Evolutionary conservation across 495 filamentous ascomycete genomes (phyloP), one percentile per base, ranked within the genome.

Genomic region (Gamarada debralockiae): DNA sequence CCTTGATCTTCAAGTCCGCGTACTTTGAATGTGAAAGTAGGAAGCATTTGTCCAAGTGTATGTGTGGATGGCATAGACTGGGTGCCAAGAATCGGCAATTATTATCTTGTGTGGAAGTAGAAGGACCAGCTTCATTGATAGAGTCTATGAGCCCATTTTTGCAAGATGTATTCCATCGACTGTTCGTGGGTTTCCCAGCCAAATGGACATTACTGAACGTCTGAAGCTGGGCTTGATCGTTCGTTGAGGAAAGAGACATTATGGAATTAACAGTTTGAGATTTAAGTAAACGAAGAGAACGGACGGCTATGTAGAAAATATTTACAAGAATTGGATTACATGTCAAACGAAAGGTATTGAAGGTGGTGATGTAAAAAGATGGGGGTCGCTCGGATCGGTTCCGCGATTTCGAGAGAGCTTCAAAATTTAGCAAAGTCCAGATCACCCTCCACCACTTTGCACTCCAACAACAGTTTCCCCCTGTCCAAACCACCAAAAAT

Each of bases 41-140:
- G 61, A 82, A 90, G 36, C 81, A 78, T 66, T 92, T 90, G 63
- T 90, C 87, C 37, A 90, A 72, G 60, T 90, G 87, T 43, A 90
- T 80, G 58, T 90, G 86, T 10, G 86, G 82, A 61, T 92, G 87
- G 40, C 83, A 87, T 21, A 90, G 73, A 13, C 77, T 68, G 22
- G 87, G 84, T 8, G 75, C 61, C 2, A 84, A 56, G 8, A 84
- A 59, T 34, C 40, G 48, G 22, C 9, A 40, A 20, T 8, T 29
- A 12, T 18, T 15, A 5, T 53, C 45, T 21, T 34, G 1, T 5
- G 43, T 17, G 29, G 38, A 33, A 18, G 39, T 20, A 10, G 18
- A 25, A 21, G 49, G 37, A 1, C 21, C 29, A 25, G 37, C 25
- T 21, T 50, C 56, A 8, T 50, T 15, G 13, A 63, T 40, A 4